These are phyloP conservation scores for Teunomyces cretensis DNA, from an alignment of 805 yeast species.

Conservation along the genomic window DNA sequence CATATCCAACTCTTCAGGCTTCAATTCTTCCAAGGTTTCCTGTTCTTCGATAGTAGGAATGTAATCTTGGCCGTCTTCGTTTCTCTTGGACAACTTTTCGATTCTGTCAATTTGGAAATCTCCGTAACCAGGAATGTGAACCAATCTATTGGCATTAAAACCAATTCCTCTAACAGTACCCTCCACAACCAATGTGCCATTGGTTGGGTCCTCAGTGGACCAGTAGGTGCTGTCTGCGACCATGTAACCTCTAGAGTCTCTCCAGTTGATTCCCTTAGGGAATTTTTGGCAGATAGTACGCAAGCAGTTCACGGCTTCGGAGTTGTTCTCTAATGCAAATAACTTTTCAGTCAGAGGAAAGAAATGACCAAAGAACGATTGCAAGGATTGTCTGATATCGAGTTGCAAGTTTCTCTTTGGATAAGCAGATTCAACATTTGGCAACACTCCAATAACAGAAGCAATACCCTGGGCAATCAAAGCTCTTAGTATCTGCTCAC, in stretches of 20 bases:
- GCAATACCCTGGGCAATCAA: conserved; percentile 91
- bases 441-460: conserved; percentile 72
- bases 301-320: conserved; percentile 72
- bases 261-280: conserved; percentile 86
- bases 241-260: conserved; percentile 88
- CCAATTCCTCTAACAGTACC: conserved; percentile 90
- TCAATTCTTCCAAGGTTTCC: conserved; percentile 60
- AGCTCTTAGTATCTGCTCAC: conserved; percentile 88
- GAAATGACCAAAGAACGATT: conserved; percentile 42
- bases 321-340: conserved; percentile 61
- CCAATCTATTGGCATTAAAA: conserved; percentile 69
- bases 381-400: conserved; percentile 50
- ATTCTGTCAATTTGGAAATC: conserved; percentile 77
- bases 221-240: conserved; percentile 65
- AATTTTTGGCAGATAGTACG: conserved; percentile 80
- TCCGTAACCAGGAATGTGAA: conserved; percentile 88
- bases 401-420: conserved; percentile 75
- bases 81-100: conserved; percentile 44
- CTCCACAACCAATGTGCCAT: conserved; percentile 55
- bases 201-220: conserved; percentile 25
- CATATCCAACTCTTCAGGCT: conserved; percentile 54
- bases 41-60: conserved; percentile 39
- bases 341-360: conserved; percentile 73
- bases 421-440: conserved; percentile 66
- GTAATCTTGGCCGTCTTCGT: conserved; percentile 23